Percentiles rank a stretch among this genome's conserved stretches.
These are phyloP conservation scores for Cornus suecica DNA, from an alignment of 148 eudicot genomes.

Conservation along the genomic window DNA sequence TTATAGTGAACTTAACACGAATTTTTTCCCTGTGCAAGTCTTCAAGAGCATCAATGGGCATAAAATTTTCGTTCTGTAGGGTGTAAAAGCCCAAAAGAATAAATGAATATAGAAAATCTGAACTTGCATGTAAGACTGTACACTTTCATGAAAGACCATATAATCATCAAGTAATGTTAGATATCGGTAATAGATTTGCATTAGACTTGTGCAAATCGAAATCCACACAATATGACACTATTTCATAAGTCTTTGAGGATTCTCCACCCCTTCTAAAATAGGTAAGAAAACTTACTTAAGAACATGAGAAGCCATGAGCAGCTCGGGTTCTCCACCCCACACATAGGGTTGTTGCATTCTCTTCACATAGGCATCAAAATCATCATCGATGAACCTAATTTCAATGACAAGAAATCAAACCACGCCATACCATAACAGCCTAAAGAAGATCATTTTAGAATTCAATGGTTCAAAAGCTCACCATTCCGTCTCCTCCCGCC, in stretches of 20 bases:
- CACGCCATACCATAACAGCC: neutral
- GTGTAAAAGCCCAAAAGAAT: too few relatives aligned
- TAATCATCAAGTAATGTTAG: too few relatives aligned
- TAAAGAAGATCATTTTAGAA: neutral
- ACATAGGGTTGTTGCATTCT: constrained; percentile 58
- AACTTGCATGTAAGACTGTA: too few relatives aligned
- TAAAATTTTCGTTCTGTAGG: too few relatives aligned
- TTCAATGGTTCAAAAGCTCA: constrained; percentile 16
- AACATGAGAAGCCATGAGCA: constrained; percentile 75
- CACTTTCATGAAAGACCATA: too few relatives aligned
- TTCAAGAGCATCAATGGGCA: too few relatives aligned
- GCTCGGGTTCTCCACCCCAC: constrained; percentile 86
- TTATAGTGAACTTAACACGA: too few relatives aligned
- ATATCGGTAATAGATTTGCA: too few relatives aligned
- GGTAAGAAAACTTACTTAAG: constrained; percentile 43
- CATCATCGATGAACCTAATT: constrained; percentile 71
- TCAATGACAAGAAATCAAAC: neutral
- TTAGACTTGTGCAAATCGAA: too few relatives aligned
- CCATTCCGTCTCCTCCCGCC: constrained; percentile 75
- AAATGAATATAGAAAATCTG: too few relatives aligned
- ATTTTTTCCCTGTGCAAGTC: too few relatives aligned
- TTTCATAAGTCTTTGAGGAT: neutral
- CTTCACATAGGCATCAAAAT: constrained; percentile 65
- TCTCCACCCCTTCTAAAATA: neutral
- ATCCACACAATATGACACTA: neutral